These are phyloP conservation scores for Cokeromyces recurvatus DNA, from an alignment of 371 early-diverging fungal genomes.

Conservation along the genomic window DNA sequence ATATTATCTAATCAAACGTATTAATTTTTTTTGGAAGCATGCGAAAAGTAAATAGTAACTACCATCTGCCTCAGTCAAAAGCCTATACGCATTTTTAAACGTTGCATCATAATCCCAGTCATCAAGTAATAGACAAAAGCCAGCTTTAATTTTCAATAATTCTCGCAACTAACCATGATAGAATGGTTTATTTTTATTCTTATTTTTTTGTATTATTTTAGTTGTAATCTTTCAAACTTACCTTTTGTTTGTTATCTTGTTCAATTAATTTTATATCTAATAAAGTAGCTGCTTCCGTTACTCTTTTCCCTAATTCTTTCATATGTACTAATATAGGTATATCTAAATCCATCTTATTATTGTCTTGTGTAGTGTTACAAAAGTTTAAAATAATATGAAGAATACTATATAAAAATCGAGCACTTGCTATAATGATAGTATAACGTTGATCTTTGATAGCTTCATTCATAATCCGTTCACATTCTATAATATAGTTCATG, in stretches of 20 bases:
- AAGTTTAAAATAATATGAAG: constrained; percentile 7
- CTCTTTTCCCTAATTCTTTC: constrained; percentile 1
- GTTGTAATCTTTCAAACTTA: not conserved
- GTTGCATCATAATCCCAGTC: constrained; percentile 18
- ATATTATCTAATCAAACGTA: constrained; percentile 20
- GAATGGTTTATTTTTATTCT: not conserved
- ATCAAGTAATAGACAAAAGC: constrained; percentile 13
- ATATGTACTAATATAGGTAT: constrained; percentile 1
- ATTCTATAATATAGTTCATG: constrained; percentile 1
- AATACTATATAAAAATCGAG: constrained; percentile 12
- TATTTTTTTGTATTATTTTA: too few species aligned
- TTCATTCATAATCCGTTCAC: constrained; percentile 9
- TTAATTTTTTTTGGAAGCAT: too few species aligned
- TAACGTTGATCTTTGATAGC: constrained; percentile 8
- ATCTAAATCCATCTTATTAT: constrained; percentile 18
- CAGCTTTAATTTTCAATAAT: constrained; percentile 19
- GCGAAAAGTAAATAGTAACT: not conserved
- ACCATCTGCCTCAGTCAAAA: constrained; percentile 16
- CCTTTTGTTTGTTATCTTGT: not conserved
- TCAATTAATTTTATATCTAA: constrained; percentile 3
- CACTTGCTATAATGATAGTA: constrained; percentile 15
- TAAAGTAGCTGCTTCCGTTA: constrained; percentile 5
- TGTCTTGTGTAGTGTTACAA: not conserved
- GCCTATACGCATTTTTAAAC: constrained; percentile 14
- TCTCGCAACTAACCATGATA: constrained; percentile 15